Percentiles rank a stretch among this genome's conserved stretches.
Conservation (phyloP, 169 alveolate genomes). For the Blepharisma undulans region DNA sequence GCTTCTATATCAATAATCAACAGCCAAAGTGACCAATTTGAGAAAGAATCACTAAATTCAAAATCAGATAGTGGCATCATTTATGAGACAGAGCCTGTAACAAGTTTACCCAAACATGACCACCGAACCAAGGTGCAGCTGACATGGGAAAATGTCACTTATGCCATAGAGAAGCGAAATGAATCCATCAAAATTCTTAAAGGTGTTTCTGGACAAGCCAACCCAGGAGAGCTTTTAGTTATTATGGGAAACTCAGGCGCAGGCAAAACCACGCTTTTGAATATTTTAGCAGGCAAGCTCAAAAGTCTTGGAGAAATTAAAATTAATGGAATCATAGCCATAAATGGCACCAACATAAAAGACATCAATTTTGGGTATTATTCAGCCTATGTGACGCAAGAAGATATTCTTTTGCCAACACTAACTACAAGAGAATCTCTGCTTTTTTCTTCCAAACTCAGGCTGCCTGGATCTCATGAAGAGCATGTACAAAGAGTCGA, state of each 20-base stretch:
- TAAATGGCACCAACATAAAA: conserved; percentile 41
- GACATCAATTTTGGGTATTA: neutral
- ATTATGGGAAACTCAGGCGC: conserved; percentile 50
- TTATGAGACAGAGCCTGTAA: neutral
- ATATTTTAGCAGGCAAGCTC: conserved; percentile 77
- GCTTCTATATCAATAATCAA: neutral
- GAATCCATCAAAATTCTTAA: conserved; percentile 60
- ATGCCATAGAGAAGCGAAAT: conserved; percentile 65
- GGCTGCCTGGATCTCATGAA: neutral
- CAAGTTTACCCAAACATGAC: neutral
- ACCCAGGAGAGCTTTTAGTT: conserved; percentile 27
- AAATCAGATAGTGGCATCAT: neutral
- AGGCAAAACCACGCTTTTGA: conserved; percentile 62
- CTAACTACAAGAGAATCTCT: conserved; percentile 58
- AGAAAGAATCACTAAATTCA: neutral
- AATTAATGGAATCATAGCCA: conserved; percentile 36
- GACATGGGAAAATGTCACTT: conserved; percentile 53
- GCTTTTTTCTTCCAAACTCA: conserved; percentile 57
- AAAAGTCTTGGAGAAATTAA: conserved; percentile 18
- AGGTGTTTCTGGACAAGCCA: conserved; percentile 12
- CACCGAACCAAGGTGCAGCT: neutral
- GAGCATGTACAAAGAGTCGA: conserved; percentile 47
- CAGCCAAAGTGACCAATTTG: neutral
- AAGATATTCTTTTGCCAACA: conserved; percentile 50
- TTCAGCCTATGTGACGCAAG: conserved; percentile 61